Evolutionary conservation across 108 stramenopile genomes (phyloP), one percentile per base, ranked within the genome.

Genomic region (Bacterosira constricta): DNA sequence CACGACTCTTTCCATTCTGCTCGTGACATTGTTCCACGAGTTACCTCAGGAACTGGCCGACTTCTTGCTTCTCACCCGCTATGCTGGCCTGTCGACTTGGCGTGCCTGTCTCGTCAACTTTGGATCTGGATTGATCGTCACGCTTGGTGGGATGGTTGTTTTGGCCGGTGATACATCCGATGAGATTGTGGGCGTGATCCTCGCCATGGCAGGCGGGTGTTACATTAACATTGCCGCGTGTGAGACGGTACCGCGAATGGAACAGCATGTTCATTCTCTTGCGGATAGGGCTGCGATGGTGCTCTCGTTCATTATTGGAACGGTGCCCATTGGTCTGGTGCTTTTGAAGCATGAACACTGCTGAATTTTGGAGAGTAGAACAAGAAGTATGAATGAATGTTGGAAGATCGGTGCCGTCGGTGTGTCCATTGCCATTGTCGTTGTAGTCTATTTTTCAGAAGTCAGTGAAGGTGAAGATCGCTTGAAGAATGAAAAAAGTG

Each of bases 301-400:
- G 13, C 23, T 82, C 37, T 73, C 51, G 25, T 88, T 91, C 63
- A 71, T 77, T 37, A 12, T 90, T 52, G 95, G 95, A 20, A 80
- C 82, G 2, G 50, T 93, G 41, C 81, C 85, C 25, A 92, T 96
- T 76, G 92, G 91, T 30, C 72, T 96, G 34, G 77, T 93, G 38
- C 78, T 96, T 6, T 49, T 96, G 57, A 86, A 96, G 62, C 95
- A 96, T 69, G 64, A 86, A 21, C 95, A 96, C 75, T 96, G 95
- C 67, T 72, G 69, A 52, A n/a, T n/a, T n/a, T n/a, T n/a, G n/a
- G n/a, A n/a, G n/a, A n/a, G n/a, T n/a, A n/a, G n/a, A n/a, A n/a
- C n/a, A n/a, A n/a, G n/a, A n/a, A n/a, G n/a, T n/a, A n/a, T n/a
- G n/a, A n/a, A n/a, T n/a, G n/a, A n/a, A n/a, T n/a, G n/a, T n/a